These are phyloP conservation scores for Bipolaris gigantea DNA, from an alignment of 2,329 filamentous ascomycete genomes.

Conservation along the genomic window DNA sequence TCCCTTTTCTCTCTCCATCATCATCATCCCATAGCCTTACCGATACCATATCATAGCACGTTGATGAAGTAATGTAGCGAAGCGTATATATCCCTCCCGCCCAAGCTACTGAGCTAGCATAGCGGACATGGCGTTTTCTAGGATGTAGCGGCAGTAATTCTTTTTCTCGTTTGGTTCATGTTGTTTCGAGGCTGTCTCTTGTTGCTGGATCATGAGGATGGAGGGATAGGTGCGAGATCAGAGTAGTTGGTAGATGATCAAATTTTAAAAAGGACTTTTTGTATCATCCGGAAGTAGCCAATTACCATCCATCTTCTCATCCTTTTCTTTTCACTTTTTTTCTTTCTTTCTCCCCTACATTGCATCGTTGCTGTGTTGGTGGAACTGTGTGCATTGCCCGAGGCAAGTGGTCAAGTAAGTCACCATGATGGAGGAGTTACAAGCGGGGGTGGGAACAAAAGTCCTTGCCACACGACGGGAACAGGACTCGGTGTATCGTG, in stretches of 20 bases:
- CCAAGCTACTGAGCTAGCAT: neutral
- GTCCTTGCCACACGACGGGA: neutral
- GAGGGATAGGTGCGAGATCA: neutral
- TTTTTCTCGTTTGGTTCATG: neutral
- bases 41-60: neutral
- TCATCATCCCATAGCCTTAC: neutral
- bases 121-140: neutral
- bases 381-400: neutral
- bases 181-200: neutral
- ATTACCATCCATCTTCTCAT: neutral
- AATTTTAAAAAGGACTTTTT: neutral
- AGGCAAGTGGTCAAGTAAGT: neutral
- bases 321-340: neutral
- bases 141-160: neutral
- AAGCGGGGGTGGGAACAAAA: neutral
- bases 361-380: neutral
- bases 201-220: neutral
- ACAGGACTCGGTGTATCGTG: neutral
- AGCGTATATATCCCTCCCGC: neutral
- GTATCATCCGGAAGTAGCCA: neutral
- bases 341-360: too few species aligned
- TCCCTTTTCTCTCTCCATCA: neutral
- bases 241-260: neutral
- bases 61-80: conserved; percentile 6
- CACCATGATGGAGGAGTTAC: neutral